Percentiles rank a stretch among this genome's conserved stretches.
Evolutionary conservation across 108 stramenopile genomes (phyloP).

Genomic region (Nitzschia sp.): DNA sequence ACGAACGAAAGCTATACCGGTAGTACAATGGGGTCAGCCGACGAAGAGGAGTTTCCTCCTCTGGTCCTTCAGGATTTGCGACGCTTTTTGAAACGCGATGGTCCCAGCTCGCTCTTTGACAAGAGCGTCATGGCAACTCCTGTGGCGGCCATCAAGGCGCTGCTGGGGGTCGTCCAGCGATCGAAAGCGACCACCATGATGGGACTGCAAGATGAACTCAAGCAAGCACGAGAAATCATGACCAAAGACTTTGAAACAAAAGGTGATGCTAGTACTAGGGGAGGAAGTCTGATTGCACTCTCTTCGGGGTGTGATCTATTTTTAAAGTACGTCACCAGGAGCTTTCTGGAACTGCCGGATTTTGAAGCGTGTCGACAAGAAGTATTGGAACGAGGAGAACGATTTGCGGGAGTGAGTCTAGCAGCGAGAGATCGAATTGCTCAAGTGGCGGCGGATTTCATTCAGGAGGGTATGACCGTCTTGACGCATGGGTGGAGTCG

Average conservation of each 20-base stretch:
- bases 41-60: slow-evolving; percentile 5
- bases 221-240: slow-evolving; percentile 65
- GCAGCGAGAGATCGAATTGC: slow-evolving; percentile 90
- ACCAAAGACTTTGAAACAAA: slow-evolving; percentile 43
- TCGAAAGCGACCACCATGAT: slow-evolving; percentile 84
- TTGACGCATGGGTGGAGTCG: slow-evolving; percentile 91
- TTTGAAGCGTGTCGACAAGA: slow-evolving; percentile 78
- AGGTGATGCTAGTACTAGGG: slow-evolving; percentile 14
- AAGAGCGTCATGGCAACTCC: slow-evolving; percentile 76
- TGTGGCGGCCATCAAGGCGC: slow-evolving; percentile 84
- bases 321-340: slow-evolving; percentile 88
- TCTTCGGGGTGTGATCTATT: slow-evolving; percentile 79
- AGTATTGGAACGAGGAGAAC: slow-evolving; percentile 86
- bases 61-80: slow-evolving; percentile 35
- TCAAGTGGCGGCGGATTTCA: slow-evolving; percentile 78
- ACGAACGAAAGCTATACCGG: no score
- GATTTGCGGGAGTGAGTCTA: slow-evolving; percentile 85
- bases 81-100: slow-evolving; percentile 27
- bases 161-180: slow-evolving; percentile 84
- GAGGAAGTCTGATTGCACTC: slow-evolving; percentile 67
- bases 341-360: slow-evolving; percentile 77
- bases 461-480: slow-evolving; percentile 87
- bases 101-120: slow-evolving; percentile 36
- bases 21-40: not conserved
- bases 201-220: slow-evolving; percentile 82